Percentiles rank a stretch among this genome's conserved stretches.
Conservation (phyloP, 768 basidiomycete species). For the Suillus ampliporus region DNA sequence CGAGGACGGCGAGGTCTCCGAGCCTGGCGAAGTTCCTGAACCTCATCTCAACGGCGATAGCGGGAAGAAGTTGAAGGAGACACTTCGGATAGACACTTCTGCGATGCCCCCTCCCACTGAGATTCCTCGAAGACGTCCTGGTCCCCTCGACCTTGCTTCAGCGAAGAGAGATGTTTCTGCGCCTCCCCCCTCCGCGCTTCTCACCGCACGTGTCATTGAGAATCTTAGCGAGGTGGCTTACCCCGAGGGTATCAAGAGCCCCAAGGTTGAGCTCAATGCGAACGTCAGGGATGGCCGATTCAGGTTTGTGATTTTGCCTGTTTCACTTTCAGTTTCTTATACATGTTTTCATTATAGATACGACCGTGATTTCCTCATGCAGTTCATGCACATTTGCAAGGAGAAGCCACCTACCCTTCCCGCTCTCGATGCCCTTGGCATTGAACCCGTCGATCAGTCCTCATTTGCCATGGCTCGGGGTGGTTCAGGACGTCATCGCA, state of each 20-base stretch:
- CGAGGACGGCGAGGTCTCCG: conserved; percentile 44
- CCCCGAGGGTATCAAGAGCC: conserved; percentile 83
- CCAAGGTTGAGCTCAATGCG: conserved; percentile 82
- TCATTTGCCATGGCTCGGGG: conserved; percentile 59
- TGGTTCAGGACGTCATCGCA: conserved; percentile 66
- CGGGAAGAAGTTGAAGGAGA: conserved; percentile 54
- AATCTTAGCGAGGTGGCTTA: conserved; percentile 81
- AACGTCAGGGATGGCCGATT: conserved; percentile 89
- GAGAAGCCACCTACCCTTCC: conserved; percentile 94
- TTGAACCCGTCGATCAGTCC: conserved; percentile 74
- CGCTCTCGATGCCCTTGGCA: conserved; percentile 87
- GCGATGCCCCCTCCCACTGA: conserved; percentile 46
- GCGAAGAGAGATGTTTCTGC: conserved; percentile 48
- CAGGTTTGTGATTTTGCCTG: conserved; percentile 51
- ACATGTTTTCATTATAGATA: conserved; percentile 59
- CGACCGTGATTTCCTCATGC: conserved; percentile 95
- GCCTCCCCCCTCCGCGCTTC: conserved; percentile 60
- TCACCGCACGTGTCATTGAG: conserved; percentile 84
- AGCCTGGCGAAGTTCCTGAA: conserved; percentile 36
- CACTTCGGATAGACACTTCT: conserved; percentile 70
- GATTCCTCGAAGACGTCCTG: conserved; percentile 59
- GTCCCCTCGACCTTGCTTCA: conserved; percentile 70
- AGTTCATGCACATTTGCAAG: conserved; percentile 94
- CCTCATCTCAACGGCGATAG: conserved; percentile 38
- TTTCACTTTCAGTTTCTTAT: background rate